Evolutionary conservation across 441 rosid genomes (phyloP).

Genomic region (Biscutella laevigata): DNA sequence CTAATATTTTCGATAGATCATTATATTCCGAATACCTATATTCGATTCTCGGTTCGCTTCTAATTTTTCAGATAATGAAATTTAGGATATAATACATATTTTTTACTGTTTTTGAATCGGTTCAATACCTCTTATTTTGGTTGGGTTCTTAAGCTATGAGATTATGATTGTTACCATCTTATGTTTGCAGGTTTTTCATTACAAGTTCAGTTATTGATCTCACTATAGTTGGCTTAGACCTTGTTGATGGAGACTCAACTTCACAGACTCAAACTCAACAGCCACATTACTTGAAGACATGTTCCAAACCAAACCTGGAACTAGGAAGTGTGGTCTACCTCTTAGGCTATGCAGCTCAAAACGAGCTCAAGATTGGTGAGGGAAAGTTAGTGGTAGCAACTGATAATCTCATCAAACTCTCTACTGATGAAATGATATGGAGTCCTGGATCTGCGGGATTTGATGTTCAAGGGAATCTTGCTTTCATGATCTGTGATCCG

Average conservation of each 20-base stretch:
- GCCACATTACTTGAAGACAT: slow-evolving; percentile 70
- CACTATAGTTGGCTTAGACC: slow-evolving; percentile 76
- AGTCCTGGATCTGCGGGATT: slow-evolving; percentile 92
- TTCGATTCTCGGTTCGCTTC: no score
- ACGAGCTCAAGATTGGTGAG: slow-evolving; percentile 63
- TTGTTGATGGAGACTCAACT: slow-evolving; percentile 59
- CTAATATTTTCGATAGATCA: no score
- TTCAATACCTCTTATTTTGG: no score
- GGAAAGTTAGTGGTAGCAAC: slow-evolving; percentile 93
- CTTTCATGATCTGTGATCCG: slow-evolving; percentile 95
- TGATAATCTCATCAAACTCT: slow-evolving; percentile 80
- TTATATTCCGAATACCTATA: no score
- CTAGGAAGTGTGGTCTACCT: slow-evolving; percentile 68
- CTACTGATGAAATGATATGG: slow-evolving; percentile 70
- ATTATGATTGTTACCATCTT: not conserved
- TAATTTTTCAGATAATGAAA: no score
- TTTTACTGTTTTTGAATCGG: no score
- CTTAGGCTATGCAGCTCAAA: slow-evolving; percentile 55
- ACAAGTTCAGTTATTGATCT: slow-evolving; percentile 88
- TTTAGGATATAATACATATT: no score
- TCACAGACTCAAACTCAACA: slow-evolving; percentile 64
- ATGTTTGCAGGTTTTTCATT: slow-evolving; percentile 70
- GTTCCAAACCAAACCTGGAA: slow-evolving; percentile 68
- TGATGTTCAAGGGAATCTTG: slow-evolving; percentile 84
- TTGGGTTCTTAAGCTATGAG: not conserved